phyloP scores from a whole-genome alignment of 805 yeast species.

The Pichia thaimueangensis region DNA sequence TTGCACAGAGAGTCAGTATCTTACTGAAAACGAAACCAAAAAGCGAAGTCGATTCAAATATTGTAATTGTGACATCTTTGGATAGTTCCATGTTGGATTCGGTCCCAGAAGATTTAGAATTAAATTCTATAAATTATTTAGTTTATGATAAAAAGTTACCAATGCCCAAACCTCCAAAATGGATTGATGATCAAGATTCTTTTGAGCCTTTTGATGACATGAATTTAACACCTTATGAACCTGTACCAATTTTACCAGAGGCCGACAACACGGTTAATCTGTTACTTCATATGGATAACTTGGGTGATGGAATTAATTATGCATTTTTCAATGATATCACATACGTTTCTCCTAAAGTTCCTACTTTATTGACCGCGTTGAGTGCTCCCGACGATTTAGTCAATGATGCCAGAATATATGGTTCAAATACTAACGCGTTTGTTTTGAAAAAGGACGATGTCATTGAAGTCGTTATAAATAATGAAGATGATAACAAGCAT shows the following conservation, averaged over 20 bases:
- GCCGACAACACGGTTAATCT: constrained; percentile 57
- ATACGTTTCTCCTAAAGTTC: constrained; percentile 61
- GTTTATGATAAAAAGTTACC: constrained; percentile 38
- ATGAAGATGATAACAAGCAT: constrained; percentile 82
- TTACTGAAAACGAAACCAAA: constrained; percentile 49
- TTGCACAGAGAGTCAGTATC: constrained; percentile 78
- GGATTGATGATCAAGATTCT: constrained; percentile 21
- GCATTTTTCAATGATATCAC: constrained; percentile 70
- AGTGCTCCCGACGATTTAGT: constrained; percentile 50
- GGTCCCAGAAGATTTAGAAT: constrained; percentile 51
- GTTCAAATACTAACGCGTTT: constrained; percentile 60
- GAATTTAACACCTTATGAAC: constrained; percentile 34
- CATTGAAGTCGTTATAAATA: constrained; percentile 72
- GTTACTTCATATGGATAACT: constrained; percentile 57
- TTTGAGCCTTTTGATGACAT: constrained; percentile 41
- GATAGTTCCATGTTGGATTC: constrained; percentile 66
- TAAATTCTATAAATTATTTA: constrained; percentile 50
- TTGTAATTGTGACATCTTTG: constrained; percentile 52
- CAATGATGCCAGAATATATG: constrained; percentile 57
- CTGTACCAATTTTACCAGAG: constrained; percentile 41
- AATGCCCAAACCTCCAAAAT: constrained; percentile 14
- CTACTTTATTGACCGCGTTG: constrained; percentile 59
- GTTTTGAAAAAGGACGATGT: constrained; percentile 56
- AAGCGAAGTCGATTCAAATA: constrained; percentile 37
- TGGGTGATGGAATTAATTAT: constrained; percentile 69